Evolutionary conservation across 2,329 filamentous ascomycete species (phyloP), one percentile per base, ranked within the genome.

Genomic region (Trichophyton rubrum): DNA sequence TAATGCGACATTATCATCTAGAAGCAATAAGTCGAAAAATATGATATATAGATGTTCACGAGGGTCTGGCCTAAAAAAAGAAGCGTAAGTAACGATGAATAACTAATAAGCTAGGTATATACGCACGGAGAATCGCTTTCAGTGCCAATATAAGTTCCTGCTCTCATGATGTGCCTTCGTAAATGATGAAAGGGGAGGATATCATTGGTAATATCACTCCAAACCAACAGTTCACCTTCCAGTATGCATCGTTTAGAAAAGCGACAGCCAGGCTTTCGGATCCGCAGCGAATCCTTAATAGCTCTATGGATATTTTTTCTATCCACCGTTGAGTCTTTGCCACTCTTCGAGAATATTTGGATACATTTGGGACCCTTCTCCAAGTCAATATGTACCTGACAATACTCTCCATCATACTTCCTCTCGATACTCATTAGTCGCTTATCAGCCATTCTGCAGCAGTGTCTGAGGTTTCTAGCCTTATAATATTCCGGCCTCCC

Each of bases 401-500:
- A 95, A 66, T 93, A 96, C 71, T 96, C 90, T 11, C 88, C 90
- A 67, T 95, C 90, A 63, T 95, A 83, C 69, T 95, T 95, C 58
- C 85, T 79, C 71, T 95, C 89, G 24, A 90, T 80, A 61, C 86
- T 88, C 81, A 91, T 83, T 11, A 75, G 80, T 15, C 81, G 76
- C 0, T 79, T 77, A 3, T 76, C 78, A 1, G 80, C 77, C 77
- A 92, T 82, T 17, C 84, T 78, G 20, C 88, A 72, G 68, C 88
- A 92, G 68, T 93, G 82, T 62, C 89, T 85, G 66, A 92, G 86
- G 64, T 84, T 86, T 58, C 85, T 78, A 8, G 80, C 85, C 67
- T 88, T 88, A 53, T 81, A 73, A 79, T 84, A 88, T 0, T 77
- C 74, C 43, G 85, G 82, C 20, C 85, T 77, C 15, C 84, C 85